A percentile compares a stretch with the other conserved stretches of the same genome.
Conservation (phyloP, 495 filamentous ascomycete species). For the Aspergillus haitiensis region DNA sequence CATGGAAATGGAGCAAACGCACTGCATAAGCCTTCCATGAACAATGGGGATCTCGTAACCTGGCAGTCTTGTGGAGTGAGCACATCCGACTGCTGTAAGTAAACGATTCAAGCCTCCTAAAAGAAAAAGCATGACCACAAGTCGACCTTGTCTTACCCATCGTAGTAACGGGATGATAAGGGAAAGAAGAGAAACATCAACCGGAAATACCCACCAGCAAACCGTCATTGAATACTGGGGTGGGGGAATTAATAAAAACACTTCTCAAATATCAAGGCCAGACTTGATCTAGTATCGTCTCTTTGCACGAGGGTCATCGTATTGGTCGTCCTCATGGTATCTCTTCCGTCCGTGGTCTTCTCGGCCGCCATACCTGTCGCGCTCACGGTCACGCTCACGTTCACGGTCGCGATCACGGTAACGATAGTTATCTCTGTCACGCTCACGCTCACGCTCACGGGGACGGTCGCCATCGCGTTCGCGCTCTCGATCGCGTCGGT, state of each 20-base stretch:
- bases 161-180: constrained; percentile 37
- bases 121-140: constrained; percentile 2
- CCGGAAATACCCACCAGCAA: constrained; percentile 54
- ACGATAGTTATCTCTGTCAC: constrained; percentile 39
- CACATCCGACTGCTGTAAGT: constrained; percentile 26
- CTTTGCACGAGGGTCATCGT: constrained; percentile 77
- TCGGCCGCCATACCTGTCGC: constrained; percentile 60
- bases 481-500: constrained; percentile 58
- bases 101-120: constrained; percentile 5
- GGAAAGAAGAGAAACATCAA: constrained; percentile 49
- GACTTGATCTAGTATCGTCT: constrained; percentile 64
- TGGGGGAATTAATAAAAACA: constrained; percentile 10
- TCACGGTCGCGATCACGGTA: constrained; percentile 54
- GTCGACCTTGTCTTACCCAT: constrained; percentile 60
- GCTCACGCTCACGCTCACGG: neutral
- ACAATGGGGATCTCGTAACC: constrained; percentile 12
- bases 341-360: constrained; percentile 62
- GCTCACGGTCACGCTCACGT: constrained; percentile 53
- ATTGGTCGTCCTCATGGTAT: constrained; percentile 56
- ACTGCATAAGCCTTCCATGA: neutral
- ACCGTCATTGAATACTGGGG: constrained; percentile 32
- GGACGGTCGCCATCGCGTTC: constrained; percentile 47
- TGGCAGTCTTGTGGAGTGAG: constrained; percentile 5
- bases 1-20: neutral
- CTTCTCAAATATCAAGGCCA: constrained; percentile 26